These are phyloP conservation scores for Leptomonas pyrrhocoris DNA, from an alignment of 208 protist species.

Conservation along the genomic window DNA sequence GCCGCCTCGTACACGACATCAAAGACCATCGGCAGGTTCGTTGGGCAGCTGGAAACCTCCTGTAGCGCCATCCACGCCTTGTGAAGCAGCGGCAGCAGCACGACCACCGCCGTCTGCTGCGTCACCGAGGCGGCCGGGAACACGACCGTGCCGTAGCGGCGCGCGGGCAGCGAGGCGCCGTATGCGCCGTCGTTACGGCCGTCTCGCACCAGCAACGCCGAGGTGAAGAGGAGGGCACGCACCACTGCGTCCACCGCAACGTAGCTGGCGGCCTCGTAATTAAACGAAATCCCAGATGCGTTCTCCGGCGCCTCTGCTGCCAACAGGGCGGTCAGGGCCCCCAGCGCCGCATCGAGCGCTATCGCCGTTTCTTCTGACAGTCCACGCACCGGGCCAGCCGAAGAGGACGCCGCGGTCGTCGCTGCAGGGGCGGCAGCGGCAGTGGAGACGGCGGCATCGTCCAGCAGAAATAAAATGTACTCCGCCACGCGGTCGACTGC, in stretches of 20 bases:
- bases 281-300: conserved; percentile 47
- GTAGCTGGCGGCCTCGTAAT: conserved; percentile 62
- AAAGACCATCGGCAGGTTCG: conserved; percentile 75
- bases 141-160: conserved; percentile 36
- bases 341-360: conserved; percentile 65
- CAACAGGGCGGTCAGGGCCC: conserved; percentile 55
- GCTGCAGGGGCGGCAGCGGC: neutral
- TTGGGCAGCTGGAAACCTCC: conserved; percentile 40
- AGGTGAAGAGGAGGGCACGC: conserved; percentile 43
- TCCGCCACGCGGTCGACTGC: conserved; percentile 57
- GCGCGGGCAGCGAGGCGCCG: conserved; percentile 32
- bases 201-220: conserved; percentile 49
- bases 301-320: conserved; percentile 65
- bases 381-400: conserved; percentile 9
- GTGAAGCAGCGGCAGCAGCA: conserved; percentile 72
- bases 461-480: conserved; percentile 44
- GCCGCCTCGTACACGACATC: conserved; percentile 57
- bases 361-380: conserved; percentile 28
- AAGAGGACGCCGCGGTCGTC: neutral
- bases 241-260: conserved; percentile 55
- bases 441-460: conserved; percentile 6
- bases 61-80: conserved; percentile 79
- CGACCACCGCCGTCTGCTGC: conserved; percentile 61
- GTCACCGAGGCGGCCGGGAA: conserved; percentile 41
- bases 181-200: conserved; percentile 47